A percentile compares a stretch with the other conserved stretches of the same genome.
Evolutionary conservation across 495 filamentous ascomycete species (phyloP).

Genomic region (Trichoderma erinaceum): DNA sequence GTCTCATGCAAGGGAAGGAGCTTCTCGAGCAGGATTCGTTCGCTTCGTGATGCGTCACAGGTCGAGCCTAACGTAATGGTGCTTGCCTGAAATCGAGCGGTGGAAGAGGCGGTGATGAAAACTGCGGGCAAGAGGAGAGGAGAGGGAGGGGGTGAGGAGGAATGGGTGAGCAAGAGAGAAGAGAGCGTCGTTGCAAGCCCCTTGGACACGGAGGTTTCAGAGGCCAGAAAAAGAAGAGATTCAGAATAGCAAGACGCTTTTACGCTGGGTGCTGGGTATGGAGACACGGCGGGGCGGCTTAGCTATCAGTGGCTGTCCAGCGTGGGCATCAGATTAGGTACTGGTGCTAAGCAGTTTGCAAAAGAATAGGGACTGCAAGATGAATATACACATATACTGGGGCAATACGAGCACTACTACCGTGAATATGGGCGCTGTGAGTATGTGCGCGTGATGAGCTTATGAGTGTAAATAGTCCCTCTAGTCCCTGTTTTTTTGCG

Average conservation of each 20-base stretch:
- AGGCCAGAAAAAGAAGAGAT: constrained; percentile 12
- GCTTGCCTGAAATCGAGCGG: no score
- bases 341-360: no score
- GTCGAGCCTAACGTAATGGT: no score
- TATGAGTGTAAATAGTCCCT: no score
- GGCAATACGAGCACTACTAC: no score
- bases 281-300: background rate
- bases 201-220: background rate
- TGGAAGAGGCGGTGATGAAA: no score
- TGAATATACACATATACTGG: no score
- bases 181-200: background rate
- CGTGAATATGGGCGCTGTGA: no score
- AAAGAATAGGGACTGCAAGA: no score
- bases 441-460: no score
- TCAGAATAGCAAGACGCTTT: background rate
- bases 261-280: background rate
- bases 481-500: no score
- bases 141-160: background rate
- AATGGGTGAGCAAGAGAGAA: background rate
- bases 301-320: background rate
- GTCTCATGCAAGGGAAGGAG: background rate
- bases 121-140: background rate
- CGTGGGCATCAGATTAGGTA: background rate
- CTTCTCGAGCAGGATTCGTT: background rate
- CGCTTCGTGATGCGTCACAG: no score